Percentiles rank a stretch among this genome's conserved stretches.
These are phyloP conservation scores for Angophora floribunda DNA, from an alignment of 345 rosid genomes.

Conservation along the genomic window DNA sequence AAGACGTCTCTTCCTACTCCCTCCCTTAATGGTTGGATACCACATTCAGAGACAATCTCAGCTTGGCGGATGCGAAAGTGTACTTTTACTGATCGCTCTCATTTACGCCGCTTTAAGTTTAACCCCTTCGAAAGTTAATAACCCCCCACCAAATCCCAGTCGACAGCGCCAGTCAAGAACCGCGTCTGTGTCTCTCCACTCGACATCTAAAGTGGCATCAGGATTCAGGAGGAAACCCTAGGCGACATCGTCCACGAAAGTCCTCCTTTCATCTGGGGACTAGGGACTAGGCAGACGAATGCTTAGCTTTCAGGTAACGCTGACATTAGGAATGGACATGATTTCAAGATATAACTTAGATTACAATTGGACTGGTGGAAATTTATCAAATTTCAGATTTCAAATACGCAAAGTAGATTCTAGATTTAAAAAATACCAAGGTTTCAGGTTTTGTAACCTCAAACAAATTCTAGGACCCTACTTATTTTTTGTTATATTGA, in stretches of 20 bases:
- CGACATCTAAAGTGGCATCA: neutral
- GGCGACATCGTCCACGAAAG: neutral
- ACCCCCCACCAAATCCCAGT: neutral
- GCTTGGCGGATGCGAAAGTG: neutral
- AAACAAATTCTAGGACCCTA: neutral
- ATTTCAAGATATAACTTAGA: no score
- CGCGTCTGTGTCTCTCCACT: neutral
- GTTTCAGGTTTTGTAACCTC: neutral
- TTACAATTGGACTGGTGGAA: no score
- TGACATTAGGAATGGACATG: no score
- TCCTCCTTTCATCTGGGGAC: neutral
- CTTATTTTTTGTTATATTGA: neutral
- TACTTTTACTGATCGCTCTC: neutral
- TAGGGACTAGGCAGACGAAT: neutral
- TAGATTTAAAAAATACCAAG: no score
- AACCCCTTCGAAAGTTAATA: neutral
- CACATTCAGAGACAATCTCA: neutral
- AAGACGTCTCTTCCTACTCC: neutral
- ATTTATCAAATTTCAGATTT: no score
- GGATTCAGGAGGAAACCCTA: neutral
- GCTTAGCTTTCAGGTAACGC: neutral
- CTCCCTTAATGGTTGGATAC: neutral
- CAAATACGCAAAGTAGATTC: no score
- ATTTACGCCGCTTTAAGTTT: neutral
- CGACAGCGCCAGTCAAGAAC: neutral